A percentile compares a stretch with the other conserved stretches of the same genome.
phyloP scores from a whole-genome alignment of 306 rosid genomes.

The Mimosa pudica region DNA sequence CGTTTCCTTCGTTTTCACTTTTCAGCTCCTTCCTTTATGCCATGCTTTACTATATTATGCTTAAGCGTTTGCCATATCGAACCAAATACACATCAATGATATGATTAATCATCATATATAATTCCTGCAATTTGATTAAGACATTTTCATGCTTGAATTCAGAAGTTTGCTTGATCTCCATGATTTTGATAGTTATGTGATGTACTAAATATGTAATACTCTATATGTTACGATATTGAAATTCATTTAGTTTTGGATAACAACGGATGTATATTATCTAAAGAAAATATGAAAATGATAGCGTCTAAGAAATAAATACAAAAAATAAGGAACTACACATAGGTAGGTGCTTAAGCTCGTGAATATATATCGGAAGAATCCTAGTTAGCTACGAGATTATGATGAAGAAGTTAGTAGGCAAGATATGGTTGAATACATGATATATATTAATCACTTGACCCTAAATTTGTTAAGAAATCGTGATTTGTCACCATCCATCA shows the following conservation, averaged over 20 bases:
- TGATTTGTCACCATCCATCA: background rate
- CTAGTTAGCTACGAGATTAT: background rate
- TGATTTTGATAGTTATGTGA: background rate
- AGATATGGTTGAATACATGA: background rate
- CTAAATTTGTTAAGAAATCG: background rate
- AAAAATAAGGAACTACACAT: background rate
- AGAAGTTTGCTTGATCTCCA: background rate
- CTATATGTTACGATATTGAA: background rate
- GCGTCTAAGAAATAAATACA: background rate
- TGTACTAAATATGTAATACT: background rate
- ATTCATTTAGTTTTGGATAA: background rate
- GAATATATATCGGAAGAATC: background rate
- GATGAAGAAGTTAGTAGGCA: background rate
- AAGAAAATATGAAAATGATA: background rate
- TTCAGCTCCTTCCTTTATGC: background rate
- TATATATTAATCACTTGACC: background rate
- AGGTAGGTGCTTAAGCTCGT: background rate
- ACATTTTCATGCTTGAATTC: background rate
- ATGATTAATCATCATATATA: background rate
- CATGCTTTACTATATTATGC: background rate
- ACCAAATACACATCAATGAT: background rate
- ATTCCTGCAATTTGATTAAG: background rate
- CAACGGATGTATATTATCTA: background rate
- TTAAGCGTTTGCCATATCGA: background rate
- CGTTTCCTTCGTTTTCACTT: background rate